These are phyloP conservation scores for Nannochloropsis granulata DNA, from an alignment of 108 stramenopile species.

Conservation along the genomic window DNA sequence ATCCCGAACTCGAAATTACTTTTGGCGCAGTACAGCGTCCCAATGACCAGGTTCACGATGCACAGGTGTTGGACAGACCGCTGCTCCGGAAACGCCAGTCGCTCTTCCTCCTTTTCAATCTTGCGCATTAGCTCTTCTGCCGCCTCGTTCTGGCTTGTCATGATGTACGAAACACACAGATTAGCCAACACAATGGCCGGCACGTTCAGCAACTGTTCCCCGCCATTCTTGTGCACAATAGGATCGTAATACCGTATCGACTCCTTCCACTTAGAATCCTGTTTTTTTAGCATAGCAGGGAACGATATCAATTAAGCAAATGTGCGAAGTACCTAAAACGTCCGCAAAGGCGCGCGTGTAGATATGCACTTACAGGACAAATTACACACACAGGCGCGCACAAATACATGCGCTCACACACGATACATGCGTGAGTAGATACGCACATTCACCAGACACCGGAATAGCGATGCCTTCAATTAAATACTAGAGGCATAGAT, in stretches of 20 bases:
- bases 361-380: neutral
- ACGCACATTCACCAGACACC: too few relatives aligned
- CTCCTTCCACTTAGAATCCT: slow-evolving; percentile 46
- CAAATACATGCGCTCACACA: neutral
- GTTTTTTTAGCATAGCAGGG: neutral
- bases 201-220: slow-evolving; percentile 46
- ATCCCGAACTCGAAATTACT: slow-evolving; percentile 78
- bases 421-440: neutral
- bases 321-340: neutral
- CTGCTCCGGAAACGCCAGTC: slow-evolving; percentile 29
- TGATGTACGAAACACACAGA: slow-evolving; percentile 67
- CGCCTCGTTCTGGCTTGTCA: slow-evolving; percentile 61
- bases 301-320: neutral
- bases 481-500: neutral
- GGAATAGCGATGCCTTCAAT: too few relatives aligned
- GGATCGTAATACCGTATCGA: slow-evolving; percentile 64
- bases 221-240: slow-evolving; percentile 42
- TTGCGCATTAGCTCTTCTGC: slow-evolving; percentile 64
- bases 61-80: slow-evolving; percentile 52
- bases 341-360: neutral
- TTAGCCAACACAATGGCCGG: slow-evolving; percentile 72
- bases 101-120: slow-evolving; percentile 53
- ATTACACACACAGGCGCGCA: neutral
- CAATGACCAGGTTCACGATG: slow-evolving; percentile 74
- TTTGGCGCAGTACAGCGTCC: slow-evolving; percentile 71